Base-by-base conservation (phyloP, 371 early-diverging fungal species). In the Mucor plumbeus region DNA sequence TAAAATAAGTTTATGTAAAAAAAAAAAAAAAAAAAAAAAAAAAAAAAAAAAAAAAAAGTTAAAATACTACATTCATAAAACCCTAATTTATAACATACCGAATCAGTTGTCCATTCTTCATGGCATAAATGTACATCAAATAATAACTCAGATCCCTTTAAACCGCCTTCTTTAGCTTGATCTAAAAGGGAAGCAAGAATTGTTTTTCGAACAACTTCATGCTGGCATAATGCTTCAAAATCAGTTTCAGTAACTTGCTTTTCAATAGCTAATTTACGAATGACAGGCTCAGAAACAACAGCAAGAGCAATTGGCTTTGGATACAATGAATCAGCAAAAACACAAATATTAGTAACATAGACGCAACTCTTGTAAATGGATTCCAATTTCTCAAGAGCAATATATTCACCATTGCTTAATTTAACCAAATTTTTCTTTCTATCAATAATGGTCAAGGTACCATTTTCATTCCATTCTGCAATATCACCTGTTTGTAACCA, bases 381-480 rank as follows among this genome's bases (percentile, higher is more conserved):
- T 78, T 99, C 99, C 41, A 99, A 81, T 70, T 97, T 97, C 77
- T 99, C 99, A 41, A 99, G 86, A 3, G 97, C 97, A 79, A 92
- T 90, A 78, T 97, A 98, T 75, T 98, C 98, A 70, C 97, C 98
- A 65, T 89, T 84, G 44, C 75, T 76, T 19, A 82, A 61, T 76
- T 99, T 98, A 79, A 98, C 89, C 13, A 93, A 74, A 59, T 89
- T 94, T 86, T 94, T 95, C 61, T 84, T 87, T 59, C 94, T 83
- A 75, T 95, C 95, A 73, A 93, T 93, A 54, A 95, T 84, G 53
- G 76, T 63, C 21, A 94, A 71, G 33, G 85, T 82, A 10, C 93
- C 93, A 58, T 88, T 84, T 7, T 71, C 68, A 13, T 84, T 83
- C 87, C 86, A 90, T 79, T 91, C 88, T 31, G 90, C 97, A 68